phyloP scores from a whole-genome alignment of 2,329 filamentous ascomycete genomes.

The Monilinia vaccinii-corymbosi region DNA sequence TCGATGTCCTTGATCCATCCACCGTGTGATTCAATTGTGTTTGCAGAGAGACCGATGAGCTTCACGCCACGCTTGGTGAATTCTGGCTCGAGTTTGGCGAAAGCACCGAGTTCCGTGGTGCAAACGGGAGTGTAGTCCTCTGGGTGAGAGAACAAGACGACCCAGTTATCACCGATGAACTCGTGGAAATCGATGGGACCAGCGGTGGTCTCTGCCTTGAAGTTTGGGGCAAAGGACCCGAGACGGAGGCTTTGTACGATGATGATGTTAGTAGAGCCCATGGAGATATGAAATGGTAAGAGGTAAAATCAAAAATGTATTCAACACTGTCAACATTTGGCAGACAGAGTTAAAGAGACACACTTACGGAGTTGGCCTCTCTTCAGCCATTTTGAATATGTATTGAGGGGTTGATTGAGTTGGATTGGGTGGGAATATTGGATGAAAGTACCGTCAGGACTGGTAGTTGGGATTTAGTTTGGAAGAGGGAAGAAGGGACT shows the following conservation, averaged over 20 bases:
- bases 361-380: constrained; percentile 17
- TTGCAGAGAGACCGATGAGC: constrained; percentile 84
- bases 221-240: constrained; percentile 65
- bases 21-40: constrained; percentile 74
- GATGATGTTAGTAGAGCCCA: not conserved
- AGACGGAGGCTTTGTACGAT: constrained; percentile 46
- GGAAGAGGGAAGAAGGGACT: not conserved
- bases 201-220: constrained; percentile 70
- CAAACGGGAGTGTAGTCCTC: constrained; percentile 92
- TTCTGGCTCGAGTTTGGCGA: constrained; percentile 80
- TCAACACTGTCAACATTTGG: not conserved
- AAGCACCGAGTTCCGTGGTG: constrained; percentile 90
- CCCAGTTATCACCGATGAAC: constrained; percentile 71
- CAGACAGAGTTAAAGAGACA: not conserved
- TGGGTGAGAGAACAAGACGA: constrained; percentile 76
- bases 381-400: constrained; percentile 14
- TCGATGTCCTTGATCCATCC: constrained; percentile 87
- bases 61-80: constrained; percentile 82
- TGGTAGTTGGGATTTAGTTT: not conserved
- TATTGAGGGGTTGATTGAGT: not conserved
- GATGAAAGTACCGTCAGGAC: not conserved
- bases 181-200: constrained; percentile 76
- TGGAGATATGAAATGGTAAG: not conserved
- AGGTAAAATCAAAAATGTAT: not conserved
- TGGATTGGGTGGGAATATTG: not conserved